Evolutionary conservation across 768 basidiomycete species (phyloP), one percentile per base, ranked within the genome.

Genomic region (Mycena rosella): DNA sequence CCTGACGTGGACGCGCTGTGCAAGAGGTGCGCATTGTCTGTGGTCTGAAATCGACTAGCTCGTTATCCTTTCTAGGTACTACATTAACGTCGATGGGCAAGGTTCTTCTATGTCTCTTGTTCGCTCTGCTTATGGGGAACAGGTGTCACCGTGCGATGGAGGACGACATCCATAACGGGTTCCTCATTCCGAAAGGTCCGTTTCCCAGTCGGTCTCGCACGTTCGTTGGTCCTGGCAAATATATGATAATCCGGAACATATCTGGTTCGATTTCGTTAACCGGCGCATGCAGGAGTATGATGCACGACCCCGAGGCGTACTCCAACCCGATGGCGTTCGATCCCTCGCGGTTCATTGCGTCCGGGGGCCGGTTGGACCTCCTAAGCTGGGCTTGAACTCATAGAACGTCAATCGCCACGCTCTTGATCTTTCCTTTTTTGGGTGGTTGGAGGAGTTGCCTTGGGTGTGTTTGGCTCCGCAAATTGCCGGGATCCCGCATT

Each of bases 101-200:
- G 38, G 38, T 4, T 11, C 42, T 24, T 8, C 1, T 20, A 9
- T 20, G 20, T 27, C 72, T 10, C 68, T 9, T 30, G n/a, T 26
- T 47, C 38, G n/a, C n/a, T 52, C 3, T 27, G 32, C 54, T 56
- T 18, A 49, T 24, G 3, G 8, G 30, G 3, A 20, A 22, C 26
- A 67, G 68, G 71, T 27, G 26, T 73, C 72, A 72, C 45, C 26
- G 55, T 11, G 32, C 47, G 1, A 57, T 34, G 36, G 67, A 66
- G 32, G 76, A 82, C 40, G 80, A 81, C 52, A 70, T 80, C 9
- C 78, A 76, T 45, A 72, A 77, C 26, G 79, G 78, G 2, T 69
- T 64, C 38, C 22, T 69, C 29, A 67, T 72, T 47, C 71, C 71
- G 55, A 69, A 72, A 60, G 67, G 56, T 51, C 18, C 15, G 56